Evolutionary conservation across 257 asterid species (phyloP).

Genomic region (Solanum verrucosum): DNA sequence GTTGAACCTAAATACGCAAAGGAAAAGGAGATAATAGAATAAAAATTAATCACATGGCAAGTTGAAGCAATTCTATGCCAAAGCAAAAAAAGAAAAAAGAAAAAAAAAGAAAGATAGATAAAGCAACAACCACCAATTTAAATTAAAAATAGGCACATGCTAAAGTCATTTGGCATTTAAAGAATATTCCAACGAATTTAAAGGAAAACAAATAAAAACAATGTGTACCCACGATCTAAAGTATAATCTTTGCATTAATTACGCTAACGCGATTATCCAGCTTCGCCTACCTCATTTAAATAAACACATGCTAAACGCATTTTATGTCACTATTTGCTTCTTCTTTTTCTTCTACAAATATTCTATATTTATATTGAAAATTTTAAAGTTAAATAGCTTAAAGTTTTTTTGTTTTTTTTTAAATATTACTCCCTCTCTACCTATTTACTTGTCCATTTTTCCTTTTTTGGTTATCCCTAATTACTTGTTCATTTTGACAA

Average conservation of each 20-base stretch:
- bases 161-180: background rate
- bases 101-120: background rate
- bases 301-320: background rate
- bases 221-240: background rate
- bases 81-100: background rate
- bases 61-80: background rate
- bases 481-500: too few species aligned
- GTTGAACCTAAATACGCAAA: background rate
- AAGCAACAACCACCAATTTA: background rate
- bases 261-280: background rate
- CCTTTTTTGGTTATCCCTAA: too few species aligned
- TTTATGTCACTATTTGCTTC: background rate
- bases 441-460: too few species aligned
- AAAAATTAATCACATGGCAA: background rate
- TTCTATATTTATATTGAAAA: background rate
- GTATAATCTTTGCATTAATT: background rate
- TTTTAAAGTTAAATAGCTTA: background rate
- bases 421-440: fast-evolving
- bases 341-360: background rate
- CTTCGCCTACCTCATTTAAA: background rate
- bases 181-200: background rate
- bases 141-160: background rate
- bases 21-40: background rate
- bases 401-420: background rate
- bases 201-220: background rate